Evolutionary conservation across 306 rosid species (phyloP).

Genomic region (Trifolium repens): DNA sequence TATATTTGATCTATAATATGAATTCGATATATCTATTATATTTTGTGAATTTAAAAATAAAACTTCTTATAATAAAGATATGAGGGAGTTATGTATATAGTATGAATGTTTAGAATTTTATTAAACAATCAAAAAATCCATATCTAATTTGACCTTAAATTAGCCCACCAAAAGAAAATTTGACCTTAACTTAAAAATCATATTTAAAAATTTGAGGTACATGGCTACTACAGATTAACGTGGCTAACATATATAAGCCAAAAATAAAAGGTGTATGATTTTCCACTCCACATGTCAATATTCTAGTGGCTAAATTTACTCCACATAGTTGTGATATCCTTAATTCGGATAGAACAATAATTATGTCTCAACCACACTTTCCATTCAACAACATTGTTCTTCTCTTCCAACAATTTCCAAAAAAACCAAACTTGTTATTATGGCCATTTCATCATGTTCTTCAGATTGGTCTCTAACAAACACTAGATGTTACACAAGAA

Average conservation of each 20-base stretch:
- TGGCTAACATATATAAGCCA: conserved; percentile 1
- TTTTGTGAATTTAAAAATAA: too few relatives aligned
- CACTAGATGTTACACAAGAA: conserved; percentile 34
- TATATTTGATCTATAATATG: too few relatives aligned
- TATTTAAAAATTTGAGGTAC: background rate
- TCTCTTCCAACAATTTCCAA: conserved; percentile 31
- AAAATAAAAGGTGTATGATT: background rate
- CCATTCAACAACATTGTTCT: background rate
- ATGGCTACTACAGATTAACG: conserved; percentile 16
- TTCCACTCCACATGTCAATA: conserved; percentile 39
- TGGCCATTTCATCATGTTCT: conserved; percentile 61
- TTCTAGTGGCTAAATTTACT: conserved; percentile 37
- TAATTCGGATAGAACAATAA: conserved; percentile 42
- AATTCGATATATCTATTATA: too few relatives aligned
- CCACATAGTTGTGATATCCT: conserved; percentile 42
- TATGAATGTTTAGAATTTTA: too few relatives aligned
- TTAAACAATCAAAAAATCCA: background rate
- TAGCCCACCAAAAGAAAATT: background rate
- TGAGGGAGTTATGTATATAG: too few relatives aligned
- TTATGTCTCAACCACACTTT: background rate
- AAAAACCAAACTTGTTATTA: conserved; percentile 42
- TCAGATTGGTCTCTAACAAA: conserved; percentile 61
- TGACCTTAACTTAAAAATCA: background rate
- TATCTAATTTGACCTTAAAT: background rate
- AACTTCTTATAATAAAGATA: too few relatives aligned